Conservation (phyloP, 257 asterid species). For the Solanum pimpinellifolium region DNA sequence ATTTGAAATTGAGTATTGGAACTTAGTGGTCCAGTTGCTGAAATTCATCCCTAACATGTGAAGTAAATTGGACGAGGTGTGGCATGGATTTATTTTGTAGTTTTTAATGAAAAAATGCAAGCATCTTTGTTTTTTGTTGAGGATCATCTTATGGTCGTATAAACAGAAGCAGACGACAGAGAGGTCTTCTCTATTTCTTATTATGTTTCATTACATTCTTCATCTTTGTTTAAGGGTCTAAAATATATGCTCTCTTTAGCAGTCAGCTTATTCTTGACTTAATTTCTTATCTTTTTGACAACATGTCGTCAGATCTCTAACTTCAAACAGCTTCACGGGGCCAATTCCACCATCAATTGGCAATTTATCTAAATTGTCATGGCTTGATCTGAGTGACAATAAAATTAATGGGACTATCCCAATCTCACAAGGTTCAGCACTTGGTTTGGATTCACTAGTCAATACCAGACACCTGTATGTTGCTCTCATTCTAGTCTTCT, state of each 20-base stretch:
- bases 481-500: not conserved
- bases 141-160: not conserved
- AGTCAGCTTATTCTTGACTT: not conserved
- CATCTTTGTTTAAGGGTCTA: not conserved
- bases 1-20: not conserved
- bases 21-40: not conserved
- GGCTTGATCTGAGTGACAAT: constrained; percentile 81
- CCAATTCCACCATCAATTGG: constrained; percentile 74
- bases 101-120: not conserved
- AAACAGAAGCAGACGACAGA: not conserved
- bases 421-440: constrained; percentile 30
- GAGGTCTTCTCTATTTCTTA: not conserved
- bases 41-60: not conserved
- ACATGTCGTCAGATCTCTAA: constrained; percentile 38
- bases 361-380: constrained; percentile 49
- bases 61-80: not conserved
- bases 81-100: not conserved
- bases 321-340: constrained; percentile 58
- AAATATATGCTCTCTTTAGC: not conserved
- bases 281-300: not conserved
- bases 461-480: constrained; percentile 62
- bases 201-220: not conserved
- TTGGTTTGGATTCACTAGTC: constrained; percentile 63
- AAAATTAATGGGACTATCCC: constrained; percentile 62
- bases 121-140: not conserved